Conservation (phyloP, 2,329 filamentous ascomycete species). For the Parastagonospora nodorum region DNA sequence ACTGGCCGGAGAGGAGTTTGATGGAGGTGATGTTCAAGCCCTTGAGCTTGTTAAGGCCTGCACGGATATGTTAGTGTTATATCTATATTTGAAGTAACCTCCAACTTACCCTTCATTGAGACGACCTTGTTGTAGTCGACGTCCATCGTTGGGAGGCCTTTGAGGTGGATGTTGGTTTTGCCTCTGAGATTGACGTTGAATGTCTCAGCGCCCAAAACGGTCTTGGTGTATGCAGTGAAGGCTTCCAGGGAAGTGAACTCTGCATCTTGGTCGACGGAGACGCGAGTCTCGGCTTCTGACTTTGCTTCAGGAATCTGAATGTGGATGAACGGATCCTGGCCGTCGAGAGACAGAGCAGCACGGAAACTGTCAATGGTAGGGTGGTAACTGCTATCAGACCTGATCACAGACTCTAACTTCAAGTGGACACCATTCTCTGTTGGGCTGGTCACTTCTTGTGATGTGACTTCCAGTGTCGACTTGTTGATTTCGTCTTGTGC, state of each 20-base stretch:
- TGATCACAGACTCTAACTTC: conserved; percentile 54
- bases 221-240: conserved; percentile 57
- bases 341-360: conserved; percentile 55
- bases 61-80: not conserved
- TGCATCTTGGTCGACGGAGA: conserved; percentile 52
- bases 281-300: conserved; percentile 48
- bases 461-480: conserved; percentile 56
- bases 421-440: conserved; percentile 55
- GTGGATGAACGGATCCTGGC: conserved; percentile 49
- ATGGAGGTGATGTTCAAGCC: conserved; percentile 59
- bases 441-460: conserved; percentile 58
- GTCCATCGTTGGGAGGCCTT: conserved; percentile 54
- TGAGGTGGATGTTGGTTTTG: conserved; percentile 57
- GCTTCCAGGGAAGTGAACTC: conserved; percentile 50
- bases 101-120: conserved; percentile 59
- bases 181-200: conserved; percentile 58
- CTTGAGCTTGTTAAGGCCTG: conserved; percentile 63
- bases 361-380: conserved; percentile 61
- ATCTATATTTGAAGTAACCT: not conserved
- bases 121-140: conserved; percentile 62
- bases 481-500: conserved; percentile 60
- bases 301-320: conserved; percentile 54
- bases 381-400: conserved; percentile 56
- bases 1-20: conserved; percentile 50
- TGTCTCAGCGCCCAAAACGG: conserved; percentile 55